Conservation (phyloP, 441 rosid species). For the Syzygium syzygioides region DNA sequence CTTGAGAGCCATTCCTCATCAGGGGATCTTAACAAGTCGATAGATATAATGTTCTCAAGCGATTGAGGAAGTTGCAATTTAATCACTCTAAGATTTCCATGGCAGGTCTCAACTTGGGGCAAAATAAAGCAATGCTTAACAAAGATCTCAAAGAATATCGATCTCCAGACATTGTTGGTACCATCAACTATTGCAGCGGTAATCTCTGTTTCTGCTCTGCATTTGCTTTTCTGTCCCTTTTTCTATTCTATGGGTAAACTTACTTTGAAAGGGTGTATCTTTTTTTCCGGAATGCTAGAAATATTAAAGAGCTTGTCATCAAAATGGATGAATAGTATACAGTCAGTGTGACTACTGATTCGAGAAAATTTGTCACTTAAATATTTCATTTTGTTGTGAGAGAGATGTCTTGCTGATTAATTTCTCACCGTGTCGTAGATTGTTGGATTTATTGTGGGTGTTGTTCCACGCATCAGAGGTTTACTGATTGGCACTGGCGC, state of each 20-base stretch:
- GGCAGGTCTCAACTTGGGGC: slow-evolving; percentile 2
- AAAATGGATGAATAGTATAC: background rate
- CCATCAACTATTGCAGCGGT: slow-evolving; percentile 9
- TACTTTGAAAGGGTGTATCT: background rate
- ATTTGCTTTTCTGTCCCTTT: background rate
- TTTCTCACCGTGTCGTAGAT: background rate
- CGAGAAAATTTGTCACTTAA: background rate
- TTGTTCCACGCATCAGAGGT: background rate
- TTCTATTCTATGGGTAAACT: background rate
- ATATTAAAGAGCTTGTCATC: background rate
- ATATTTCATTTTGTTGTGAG: background rate
- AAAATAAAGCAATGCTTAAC: background rate
- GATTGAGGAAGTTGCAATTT: background rate
- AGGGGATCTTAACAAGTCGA: background rate
- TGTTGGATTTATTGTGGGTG: background rate
- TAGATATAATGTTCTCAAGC: background rate
- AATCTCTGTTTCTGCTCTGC: background rate
- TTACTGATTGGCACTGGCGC: background rate
- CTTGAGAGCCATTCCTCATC: background rate
- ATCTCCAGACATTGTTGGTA: background rate
- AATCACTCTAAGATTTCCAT: background rate
- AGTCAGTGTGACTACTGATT: background rate
- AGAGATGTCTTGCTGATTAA: background rate
- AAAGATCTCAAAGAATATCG: background rate
- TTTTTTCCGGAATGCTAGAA: background rate